Conservation (phyloP, 495 filamentous ascomycete genomes). For the Pseudomonodictys pantanalensis region DNA sequence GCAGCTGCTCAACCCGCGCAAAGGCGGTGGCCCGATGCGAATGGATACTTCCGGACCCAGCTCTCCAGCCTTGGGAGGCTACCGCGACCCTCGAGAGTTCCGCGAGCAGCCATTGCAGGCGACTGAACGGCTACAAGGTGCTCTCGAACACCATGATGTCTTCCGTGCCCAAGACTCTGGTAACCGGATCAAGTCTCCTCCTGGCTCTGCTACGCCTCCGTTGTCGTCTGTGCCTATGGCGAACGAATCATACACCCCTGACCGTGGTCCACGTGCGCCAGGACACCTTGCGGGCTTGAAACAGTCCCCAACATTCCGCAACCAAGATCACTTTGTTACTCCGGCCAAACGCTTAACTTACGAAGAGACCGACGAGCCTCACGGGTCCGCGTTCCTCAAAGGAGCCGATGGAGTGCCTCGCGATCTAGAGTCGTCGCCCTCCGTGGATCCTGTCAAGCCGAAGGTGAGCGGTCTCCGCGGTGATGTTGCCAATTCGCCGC, state of each 20-base stretch:
- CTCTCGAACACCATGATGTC: constrained; percentile 9
- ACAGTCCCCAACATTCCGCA: constrained; percentile 45
- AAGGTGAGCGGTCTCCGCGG: constrained; percentile 22
- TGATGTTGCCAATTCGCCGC: constrained; percentile 27
- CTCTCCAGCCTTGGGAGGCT: constrained; percentile 27
- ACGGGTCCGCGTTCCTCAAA: neutral
- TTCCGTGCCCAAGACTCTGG: constrained; percentile 26
- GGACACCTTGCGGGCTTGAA: constrained; percentile 43
- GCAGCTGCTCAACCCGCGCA: constrained; percentile 36
- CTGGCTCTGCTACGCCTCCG: constrained; percentile 50
- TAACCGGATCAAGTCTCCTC: constrained; percentile 42
- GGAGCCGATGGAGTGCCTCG: neutral
- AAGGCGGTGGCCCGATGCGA: constrained; percentile 23
- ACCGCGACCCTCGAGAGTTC: neutral
- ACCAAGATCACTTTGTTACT: constrained; percentile 21
- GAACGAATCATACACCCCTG: constrained; percentile 55
- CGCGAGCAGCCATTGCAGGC: constrained; percentile 16
- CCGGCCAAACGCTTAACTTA: constrained; percentile 28
- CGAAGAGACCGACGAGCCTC: constrained; percentile 5
- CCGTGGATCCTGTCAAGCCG: constrained; percentile 13
- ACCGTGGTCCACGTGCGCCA: constrained; percentile 52
- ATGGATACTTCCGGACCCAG: constrained; percentile 31
- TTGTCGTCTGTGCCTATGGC: constrained; percentile 42
- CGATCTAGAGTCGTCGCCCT: constrained; percentile 7
- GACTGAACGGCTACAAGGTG: constrained; percentile 30